Percentiles rank a stretch among this genome's conserved stretches.
These are phyloP conservation scores for Trichoderma parareesei DNA, from an alignment of 495 filamentous ascomycete genomes.

Conservation along the genomic window DNA sequence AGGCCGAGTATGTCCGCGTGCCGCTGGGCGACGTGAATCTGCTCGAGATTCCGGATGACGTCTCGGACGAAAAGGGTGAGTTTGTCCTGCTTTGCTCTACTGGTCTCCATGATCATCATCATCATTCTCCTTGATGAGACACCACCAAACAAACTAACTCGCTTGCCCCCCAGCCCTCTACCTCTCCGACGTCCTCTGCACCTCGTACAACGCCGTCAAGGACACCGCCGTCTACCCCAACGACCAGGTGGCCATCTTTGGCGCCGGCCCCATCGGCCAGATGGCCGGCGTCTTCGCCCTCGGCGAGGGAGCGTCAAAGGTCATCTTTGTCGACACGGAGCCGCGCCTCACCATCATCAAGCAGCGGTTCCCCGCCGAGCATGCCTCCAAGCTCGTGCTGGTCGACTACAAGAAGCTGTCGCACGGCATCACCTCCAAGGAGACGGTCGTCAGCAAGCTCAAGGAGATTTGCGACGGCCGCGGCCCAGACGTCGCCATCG, in stretches of 20 bases:
- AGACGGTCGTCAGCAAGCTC: slow-evolving; percentile 58
- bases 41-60: slow-evolving; percentile 66
- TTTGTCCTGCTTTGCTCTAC: slow-evolving; percentile 19
- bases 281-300: slow-evolving; percentile 70
- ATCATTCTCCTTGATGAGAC: no score
- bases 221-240: slow-evolving; percentile 74
- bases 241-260: slow-evolving; percentile 79
- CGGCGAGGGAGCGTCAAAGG: slow-evolving; percentile 59
- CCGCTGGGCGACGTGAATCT: slow-evolving; percentile 79
- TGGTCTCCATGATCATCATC: no score
- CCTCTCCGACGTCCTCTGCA: slow-evolving; percentile 71
- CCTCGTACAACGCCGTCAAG: slow-evolving; percentile 74
- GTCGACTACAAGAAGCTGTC: slow-evolving; percentile 41
- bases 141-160: not conserved
- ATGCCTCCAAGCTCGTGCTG: slow-evolving; percentile 32
- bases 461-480: slow-evolving; percentile 60
- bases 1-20: slow-evolving; percentile 81
- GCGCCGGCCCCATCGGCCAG: slow-evolving; percentile 69
- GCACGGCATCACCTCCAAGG: slow-evolving; percentile 37
- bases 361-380: slow-evolving; percentile 44
- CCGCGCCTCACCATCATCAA: slow-evolving; percentile 65
- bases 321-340: slow-evolving; percentile 77
- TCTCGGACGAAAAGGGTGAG: slow-evolving; percentile 78
- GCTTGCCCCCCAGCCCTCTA: slow-evolving; percentile 42
- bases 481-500: slow-evolving; percentile 71